Evolutionary conservation across 345 rosid genomes (phyloP).

Genomic region (Melaleuca alternifolia): DNA sequence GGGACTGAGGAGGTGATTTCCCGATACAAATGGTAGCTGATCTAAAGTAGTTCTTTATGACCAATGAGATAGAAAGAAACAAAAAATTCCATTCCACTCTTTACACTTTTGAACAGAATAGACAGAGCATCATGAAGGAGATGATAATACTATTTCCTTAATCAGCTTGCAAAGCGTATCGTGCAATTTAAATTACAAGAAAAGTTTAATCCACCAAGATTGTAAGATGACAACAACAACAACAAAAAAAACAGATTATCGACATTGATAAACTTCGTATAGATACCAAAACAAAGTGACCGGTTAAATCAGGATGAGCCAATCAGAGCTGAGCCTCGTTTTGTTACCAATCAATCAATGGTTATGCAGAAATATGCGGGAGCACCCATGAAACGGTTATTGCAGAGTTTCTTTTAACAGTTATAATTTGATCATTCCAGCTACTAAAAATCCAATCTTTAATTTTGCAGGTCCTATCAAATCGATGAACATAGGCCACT

Average conservation of each 20-base stretch:
- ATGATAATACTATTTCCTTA: background rate
- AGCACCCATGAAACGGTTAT: background rate
- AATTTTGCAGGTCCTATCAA: background rate
- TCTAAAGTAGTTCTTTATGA: background rate
- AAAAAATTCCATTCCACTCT: background rate
- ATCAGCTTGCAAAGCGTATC: background rate
- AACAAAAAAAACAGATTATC: background rate
- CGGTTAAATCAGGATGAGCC: background rate
- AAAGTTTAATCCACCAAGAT: background rate
- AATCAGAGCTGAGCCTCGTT: background rate
- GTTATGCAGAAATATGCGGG: background rate
- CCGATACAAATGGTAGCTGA: background rate
- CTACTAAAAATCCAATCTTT: background rate
- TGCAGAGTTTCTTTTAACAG: background rate
- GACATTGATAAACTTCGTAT: background rate
- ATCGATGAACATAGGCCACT: background rate
- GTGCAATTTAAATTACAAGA: too few relatives aligned
- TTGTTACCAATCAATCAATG: background rate
- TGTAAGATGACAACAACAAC: background rate
- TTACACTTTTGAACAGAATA: background rate
- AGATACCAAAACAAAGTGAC: background rate
- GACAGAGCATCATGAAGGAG: background rate
- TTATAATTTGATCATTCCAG: background rate
- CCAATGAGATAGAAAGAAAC: background rate
- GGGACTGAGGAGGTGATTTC: background rate